Evolutionary conservation across 2,329 filamentous ascomycete genomes (phyloP).

Genomic region (Cladosporium oxysporum): DNA sequence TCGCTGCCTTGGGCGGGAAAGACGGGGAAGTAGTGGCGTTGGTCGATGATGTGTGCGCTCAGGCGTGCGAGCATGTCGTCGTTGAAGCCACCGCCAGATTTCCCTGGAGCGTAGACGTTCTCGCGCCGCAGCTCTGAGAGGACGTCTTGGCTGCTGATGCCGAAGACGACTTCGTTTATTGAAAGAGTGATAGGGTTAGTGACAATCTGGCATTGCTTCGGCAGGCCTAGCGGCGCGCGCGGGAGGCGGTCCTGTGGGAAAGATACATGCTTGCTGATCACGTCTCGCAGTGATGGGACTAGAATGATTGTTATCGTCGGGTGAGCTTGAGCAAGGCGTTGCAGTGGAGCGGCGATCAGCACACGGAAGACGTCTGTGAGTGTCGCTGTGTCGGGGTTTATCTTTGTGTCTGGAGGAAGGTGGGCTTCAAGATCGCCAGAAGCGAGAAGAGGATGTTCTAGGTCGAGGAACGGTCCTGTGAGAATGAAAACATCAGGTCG

Average conservation of each 20-base stretch:
- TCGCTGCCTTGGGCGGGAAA: conserved; percentile 77
- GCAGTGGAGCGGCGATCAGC: conserved; percentile 72
- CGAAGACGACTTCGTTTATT: conserved; percentile 83
- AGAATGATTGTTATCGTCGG: conserved; percentile 81
- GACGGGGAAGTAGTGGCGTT: conserved; percentile 86
- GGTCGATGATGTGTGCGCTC: conserved; percentile 77
- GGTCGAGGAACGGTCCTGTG: conserved; percentile 84
- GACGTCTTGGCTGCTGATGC: conserved; percentile 79
- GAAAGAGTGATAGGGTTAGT: conserved; percentile 89
- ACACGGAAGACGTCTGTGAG: conserved; percentile 81
- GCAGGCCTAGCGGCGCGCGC: conserved; percentile 72
- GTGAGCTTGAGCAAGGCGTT: conserved; percentile 67
- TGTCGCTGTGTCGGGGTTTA: conserved; percentile 69
- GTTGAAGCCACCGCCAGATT: conserved; percentile 67
- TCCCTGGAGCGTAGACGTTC: conserved; percentile 73
- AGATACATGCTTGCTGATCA: conserved; percentile 77
- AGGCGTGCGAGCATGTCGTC: conserved; percentile 68
- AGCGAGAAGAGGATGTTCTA: conserved; percentile 85
- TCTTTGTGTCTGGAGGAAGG: conserved; percentile 42
- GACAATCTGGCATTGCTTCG: conserved; percentile 73
- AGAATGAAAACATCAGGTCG: conserved; percentile 79
- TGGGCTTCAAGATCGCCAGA: conserved; percentile 48
- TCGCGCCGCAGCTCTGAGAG: conserved; percentile 67
- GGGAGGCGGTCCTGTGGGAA: conserved; percentile 78
- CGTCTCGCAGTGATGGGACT: conserved; percentile 79